Evolutionary conservation across 257 asterid genomes (phyloP), one percentile per base, ranked within the genome.

Genomic region (Solanum peruvianum): DNA sequence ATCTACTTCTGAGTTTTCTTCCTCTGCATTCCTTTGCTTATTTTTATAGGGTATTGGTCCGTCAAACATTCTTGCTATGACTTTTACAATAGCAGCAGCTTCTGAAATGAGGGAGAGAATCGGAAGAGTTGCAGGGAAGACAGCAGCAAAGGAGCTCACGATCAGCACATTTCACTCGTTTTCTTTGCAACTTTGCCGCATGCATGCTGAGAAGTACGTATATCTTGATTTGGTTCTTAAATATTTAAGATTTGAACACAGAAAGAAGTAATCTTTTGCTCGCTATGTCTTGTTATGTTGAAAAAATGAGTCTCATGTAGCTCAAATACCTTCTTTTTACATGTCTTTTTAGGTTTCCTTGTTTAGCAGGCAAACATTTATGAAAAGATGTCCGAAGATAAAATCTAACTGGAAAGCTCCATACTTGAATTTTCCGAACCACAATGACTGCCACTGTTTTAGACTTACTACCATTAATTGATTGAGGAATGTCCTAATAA

Each of bases 111-210:
- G 97, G 69, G 98, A 94, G 90, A 94, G 98, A 89, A 94, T 97
- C 84, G 98, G 98, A 86, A 86, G 90, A 90, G 95, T 94, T 87
- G 95, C 98, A 86, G 98, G 99, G 89, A 95, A 95, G 90, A 87
- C 95, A 87, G 93, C 93, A 90, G 96, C 98, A 80, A 97, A 97
- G 90, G 98, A 94, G 91, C 97, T 97, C 85, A 92, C 93, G 49
- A 92, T 95, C 90, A 95, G 98, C 96, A 97, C 99, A 69, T 97
- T 97, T 91, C 99, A 97, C 91, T 97, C 99, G 29, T 97, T 95
- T 88, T 94, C 98, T 71, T 92, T 97, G 94, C 98, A 95, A 89
- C 98, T 97, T 88, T 97, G 99, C 87, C 98, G 97, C 84, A 87
- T 84, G 87, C 98, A 97, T 93, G 98, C 99, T 85, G 98, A 94